Percentiles rank a stretch among this genome's conserved stretches.
These are phyloP conservation scores for Leavenworthia alabamica DNA, from an alignment of 345 rosid genomes.

Conservation along the genomic window DNA sequence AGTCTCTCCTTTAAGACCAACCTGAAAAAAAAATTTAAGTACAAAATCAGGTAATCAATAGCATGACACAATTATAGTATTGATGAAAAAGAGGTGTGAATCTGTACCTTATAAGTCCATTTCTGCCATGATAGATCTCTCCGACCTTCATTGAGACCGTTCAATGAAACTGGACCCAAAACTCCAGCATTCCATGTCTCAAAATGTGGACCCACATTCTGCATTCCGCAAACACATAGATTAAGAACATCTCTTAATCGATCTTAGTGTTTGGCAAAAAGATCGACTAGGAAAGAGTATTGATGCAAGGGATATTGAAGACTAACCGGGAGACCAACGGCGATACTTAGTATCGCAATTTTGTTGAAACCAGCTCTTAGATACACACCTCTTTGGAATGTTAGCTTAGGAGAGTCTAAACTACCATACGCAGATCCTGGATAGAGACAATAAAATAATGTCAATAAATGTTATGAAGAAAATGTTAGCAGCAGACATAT, in stretches of 20 bases:
- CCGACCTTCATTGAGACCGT: conserved; percentile 70
- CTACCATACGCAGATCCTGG: conserved; percentile 92
- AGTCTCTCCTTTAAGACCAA: conserved; percentile 94
- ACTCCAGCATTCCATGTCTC: conserved; percentile 98
- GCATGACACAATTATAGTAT: neutral
- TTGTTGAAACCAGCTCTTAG: conserved; percentile 82
- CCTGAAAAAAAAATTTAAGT: conserved; percentile 35
- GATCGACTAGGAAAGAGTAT: neutral
- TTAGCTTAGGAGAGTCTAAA: conserved; percentile 78
- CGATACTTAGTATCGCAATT: conserved; percentile 77
- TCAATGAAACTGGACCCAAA: conserved; percentile 81
- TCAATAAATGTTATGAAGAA: neutral
- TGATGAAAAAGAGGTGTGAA: neutral
- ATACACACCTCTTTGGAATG: conserved; percentile 58
- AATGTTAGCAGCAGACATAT: neutral
- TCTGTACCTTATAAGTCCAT: conserved; percentile 83
- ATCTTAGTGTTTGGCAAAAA: neutral
- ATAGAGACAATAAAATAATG: conserved; percentile 4
- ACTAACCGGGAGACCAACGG: conserved; percentile 96
- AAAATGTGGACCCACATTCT: conserved; percentile 98
- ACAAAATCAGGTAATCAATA: neutral
- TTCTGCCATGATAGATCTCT: conserved; percentile 95
- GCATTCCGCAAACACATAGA: conserved; percentile 21
- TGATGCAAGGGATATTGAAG: conserved; percentile 16
- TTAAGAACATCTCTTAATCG: neutral